phyloP scores from a whole-genome alignment of 495 filamentous ascomycete species.

The Glarea lozoyensis region DNA sequence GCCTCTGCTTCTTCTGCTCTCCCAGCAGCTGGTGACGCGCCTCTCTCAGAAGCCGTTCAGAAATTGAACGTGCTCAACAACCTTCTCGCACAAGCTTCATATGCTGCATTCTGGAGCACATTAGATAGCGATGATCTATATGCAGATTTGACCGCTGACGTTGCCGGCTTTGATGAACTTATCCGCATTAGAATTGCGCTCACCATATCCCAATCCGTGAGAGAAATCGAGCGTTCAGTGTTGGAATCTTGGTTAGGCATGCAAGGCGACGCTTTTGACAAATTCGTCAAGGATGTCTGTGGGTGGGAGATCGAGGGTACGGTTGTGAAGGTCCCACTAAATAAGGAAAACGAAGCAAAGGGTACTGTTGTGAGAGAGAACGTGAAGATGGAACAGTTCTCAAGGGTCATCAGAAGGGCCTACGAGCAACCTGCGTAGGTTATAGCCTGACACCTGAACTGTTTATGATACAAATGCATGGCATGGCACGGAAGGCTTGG shows the following conservation, averaged over 20 bases:
- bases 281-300: constrained; percentile 76
- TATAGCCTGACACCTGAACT: neutral
- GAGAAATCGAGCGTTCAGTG: constrained; percentile 66
- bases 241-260: constrained; percentile 86
- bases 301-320: constrained; percentile 68
- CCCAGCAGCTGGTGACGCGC: constrained; percentile 27
- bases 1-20: constrained; percentile 33
- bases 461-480: constrained; percentile 9
- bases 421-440: constrained; percentile 78
- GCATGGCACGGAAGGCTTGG: constrained; percentile 6
- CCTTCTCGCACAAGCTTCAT: constrained; percentile 78
- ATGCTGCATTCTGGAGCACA: constrained; percentile 85
- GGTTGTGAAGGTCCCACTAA: constrained; percentile 70
- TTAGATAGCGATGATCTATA: constrained; percentile 93
- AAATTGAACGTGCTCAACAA: constrained; percentile 78
- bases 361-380: constrained; percentile 93
- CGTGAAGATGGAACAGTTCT: constrained; percentile 87
- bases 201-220: constrained; percentile 78
- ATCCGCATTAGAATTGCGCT: constrained; percentile 87
- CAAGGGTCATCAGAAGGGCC: constrained; percentile 68
- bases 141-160: constrained; percentile 89
- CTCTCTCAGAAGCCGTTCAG: constrained; percentile 74
- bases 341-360: constrained; percentile 98
- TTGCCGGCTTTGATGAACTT: constrained; percentile 92
- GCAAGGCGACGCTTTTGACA: constrained; percentile 58